phyloP scores from a whole-genome alignment of 306 rosid genomes.

The Prunus mira region DNA sequence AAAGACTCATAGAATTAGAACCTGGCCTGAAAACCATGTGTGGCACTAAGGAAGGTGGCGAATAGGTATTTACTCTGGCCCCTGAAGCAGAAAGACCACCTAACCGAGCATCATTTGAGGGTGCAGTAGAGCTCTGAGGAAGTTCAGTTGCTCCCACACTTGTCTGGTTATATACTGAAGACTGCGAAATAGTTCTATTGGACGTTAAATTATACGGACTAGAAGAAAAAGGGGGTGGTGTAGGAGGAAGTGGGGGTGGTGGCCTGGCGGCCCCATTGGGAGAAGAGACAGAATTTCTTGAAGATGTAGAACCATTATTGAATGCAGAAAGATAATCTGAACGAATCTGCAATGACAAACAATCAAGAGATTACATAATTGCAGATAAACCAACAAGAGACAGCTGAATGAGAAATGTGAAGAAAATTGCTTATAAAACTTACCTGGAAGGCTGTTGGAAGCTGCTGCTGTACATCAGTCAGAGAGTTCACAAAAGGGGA shows the following conservation, averaged over 20 bases:
- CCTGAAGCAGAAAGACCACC: slow-evolving; percentile 46
- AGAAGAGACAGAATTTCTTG: slow-evolving; percentile 59
- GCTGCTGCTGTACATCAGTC: slow-evolving; percentile 53
- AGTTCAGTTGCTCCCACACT: slow-evolving; percentile 46
- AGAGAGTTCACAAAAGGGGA: slow-evolving; percentile 56
- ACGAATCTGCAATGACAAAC: slow-evolving; percentile 54
- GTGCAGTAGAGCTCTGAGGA: slow-evolving; percentile 47
- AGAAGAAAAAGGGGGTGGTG: slow-evolving; percentile 86
- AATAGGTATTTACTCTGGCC: slow-evolving; percentile 52
- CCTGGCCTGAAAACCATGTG: slow-evolving; percentile 60
- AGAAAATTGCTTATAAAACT: slow-evolving; percentile 15
- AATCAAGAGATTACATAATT: slow-evolving; percentile 10
- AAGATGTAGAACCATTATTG: slow-evolving; percentile 50
- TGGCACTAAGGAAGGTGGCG: slow-evolving; percentile 47
- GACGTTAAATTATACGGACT: slow-evolving; percentile 60
- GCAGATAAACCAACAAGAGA: slow-evolving; percentile 13
- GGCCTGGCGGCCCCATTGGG: slow-evolving; percentile 73
- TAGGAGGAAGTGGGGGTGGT: slow-evolving; percentile 97
- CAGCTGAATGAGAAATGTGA: slow-evolving; percentile 1
- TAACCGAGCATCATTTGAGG: slow-evolving; percentile 31
- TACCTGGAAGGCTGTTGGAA: slow-evolving; percentile 59
- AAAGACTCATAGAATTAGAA: slow-evolving; percentile 52
- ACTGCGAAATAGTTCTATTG: slow-evolving; percentile 50
- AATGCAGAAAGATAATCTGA: slow-evolving; percentile 63
- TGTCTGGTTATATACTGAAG: slow-evolving; percentile 57